Percentiles rank a stretch among this genome's conserved stretches.
These are phyloP conservation scores for Citrus hindsii DNA, from an alignment of 345 rosid species.

Conservation along the genomic window DNA sequence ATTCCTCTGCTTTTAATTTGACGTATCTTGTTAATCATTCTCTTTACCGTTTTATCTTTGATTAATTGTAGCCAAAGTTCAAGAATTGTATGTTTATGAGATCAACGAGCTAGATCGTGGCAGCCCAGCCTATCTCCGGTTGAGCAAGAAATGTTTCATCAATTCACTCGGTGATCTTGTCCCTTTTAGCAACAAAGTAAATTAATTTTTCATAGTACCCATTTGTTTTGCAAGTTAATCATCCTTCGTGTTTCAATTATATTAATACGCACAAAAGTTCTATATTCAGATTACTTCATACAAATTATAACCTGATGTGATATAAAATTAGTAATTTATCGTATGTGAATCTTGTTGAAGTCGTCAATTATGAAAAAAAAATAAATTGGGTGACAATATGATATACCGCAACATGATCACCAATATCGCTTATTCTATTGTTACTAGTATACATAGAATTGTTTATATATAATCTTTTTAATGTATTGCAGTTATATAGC, in stretches of 20 bases:
- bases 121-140: conserved; percentile 73
- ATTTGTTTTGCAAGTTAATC: too few species aligned
- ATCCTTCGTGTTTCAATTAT: not conserved
- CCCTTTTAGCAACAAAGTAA: conserved; percentile 79
- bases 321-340: too few species aligned
- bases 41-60: not conserved
- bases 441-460: not conserved
- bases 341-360: too few species aligned
- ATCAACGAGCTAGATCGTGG: conserved; percentile 81
- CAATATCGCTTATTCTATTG: too few species aligned
- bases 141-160: conserved; percentile 66
- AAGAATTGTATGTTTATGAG: conserved; percentile 67
- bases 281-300: too few species aligned
- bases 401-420: too few species aligned
- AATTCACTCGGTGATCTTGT: conserved; percentile 84
- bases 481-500: conserved; percentile 42
- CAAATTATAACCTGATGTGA: too few species aligned
- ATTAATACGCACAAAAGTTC: too few species aligned
- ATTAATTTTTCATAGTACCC: not conserved
- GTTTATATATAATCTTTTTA: too few species aligned
- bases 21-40: not conserved
- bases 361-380: too few species aligned
- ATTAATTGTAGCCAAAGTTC: conserved; percentile 41
- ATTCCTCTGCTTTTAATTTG: too few species aligned
- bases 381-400: too few species aligned